Conservation (phyloP, 805 yeast genomes). For the Wickerhamiella siamensis region DNA sequence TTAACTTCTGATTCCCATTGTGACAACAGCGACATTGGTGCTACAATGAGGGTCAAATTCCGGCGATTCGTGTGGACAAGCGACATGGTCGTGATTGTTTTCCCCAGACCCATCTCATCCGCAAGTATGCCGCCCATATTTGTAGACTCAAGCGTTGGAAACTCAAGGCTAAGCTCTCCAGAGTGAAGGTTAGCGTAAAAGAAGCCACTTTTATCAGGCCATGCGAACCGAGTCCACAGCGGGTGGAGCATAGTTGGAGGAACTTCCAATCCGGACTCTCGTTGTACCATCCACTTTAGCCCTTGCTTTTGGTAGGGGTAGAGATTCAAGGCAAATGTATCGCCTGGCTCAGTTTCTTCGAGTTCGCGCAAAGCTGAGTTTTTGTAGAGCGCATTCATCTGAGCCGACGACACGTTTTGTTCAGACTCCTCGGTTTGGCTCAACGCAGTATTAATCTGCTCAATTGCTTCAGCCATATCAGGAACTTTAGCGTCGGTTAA, state of each 20-base stretch:
- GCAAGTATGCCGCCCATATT: slow-evolving; percentile 80
- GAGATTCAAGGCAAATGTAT: slow-evolving; percentile 41
- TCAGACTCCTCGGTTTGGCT: slow-evolving; percentile 23
- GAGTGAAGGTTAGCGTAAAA: slow-evolving; percentile 70
- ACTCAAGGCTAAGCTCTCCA: slow-evolving; percentile 59
- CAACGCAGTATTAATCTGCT: slow-evolving; percentile 1
- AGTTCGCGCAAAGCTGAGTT: slow-evolving; percentile 37
- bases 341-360: slow-evolving; percentile 49
- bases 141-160: slow-evolving; percentile 47
- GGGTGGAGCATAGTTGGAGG: slow-evolving; percentile 44
- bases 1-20: slow-evolving; percentile 83
- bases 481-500: slow-evolving; percentile 8
- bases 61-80: slow-evolving; percentile 40
- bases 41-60: slow-evolving; percentile 48
- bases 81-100: slow-evolving; percentile 72
- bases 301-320: slow-evolving; percentile 77
- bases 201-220: slow-evolving; percentile 39
- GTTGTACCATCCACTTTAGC: slow-evolving; percentile 73
- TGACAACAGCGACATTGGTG: slow-evolving; percentile 80
- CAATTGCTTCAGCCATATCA: slow-evolving; percentile 6
- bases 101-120: slow-evolving; percentile 95
- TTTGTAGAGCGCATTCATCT: slow-evolving; percentile 58
- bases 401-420: slow-evolving; percentile 47
- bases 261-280: slow-evolving; percentile 50
- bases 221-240: slow-evolving; percentile 62